Conservation (phyloP, 164 flowering plant genomes). For the Brasenia schreberi region DNA sequence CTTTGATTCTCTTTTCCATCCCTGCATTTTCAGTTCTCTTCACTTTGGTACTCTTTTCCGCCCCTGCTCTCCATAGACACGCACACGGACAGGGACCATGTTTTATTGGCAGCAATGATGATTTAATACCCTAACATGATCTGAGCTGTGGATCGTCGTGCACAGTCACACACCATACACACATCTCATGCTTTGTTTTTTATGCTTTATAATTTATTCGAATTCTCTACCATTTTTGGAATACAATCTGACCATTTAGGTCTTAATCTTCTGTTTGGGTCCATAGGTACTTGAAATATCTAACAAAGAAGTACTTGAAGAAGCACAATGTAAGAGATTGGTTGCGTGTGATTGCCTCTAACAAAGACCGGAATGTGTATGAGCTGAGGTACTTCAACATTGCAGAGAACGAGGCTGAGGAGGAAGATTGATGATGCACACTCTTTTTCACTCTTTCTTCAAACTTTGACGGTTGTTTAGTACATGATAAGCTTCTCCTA, state of each 20-base stretch:
- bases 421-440: conserved; percentile 20
- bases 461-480: no score
- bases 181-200: no score
- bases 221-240: no score
- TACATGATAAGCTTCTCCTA: no score
- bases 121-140: not conserved
- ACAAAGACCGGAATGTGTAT: conserved; percentile 58
- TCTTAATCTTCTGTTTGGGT: not conserved
- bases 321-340: conserved; percentile 73
- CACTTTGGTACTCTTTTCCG: no score
- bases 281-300: conserved; percentile 53
- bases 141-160: not conserved
- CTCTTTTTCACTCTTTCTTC: not conserved
- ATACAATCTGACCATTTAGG: no score
- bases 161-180: no score
- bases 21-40: no score
- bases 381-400: conserved; percentile 76
- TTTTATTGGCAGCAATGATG: not conserved
- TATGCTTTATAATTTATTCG: no score
- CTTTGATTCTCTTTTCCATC: no score
- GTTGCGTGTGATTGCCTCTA: conserved; percentile 65
- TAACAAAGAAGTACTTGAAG: conserved; percentile 73
- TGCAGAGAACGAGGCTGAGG: conserved; percentile 71
- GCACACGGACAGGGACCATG: not conserved
- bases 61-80: no score